Base-by-base conservation (phyloP, 2,329 filamentous ascomycete genomes). In the Clonostachys sp. region DNA sequence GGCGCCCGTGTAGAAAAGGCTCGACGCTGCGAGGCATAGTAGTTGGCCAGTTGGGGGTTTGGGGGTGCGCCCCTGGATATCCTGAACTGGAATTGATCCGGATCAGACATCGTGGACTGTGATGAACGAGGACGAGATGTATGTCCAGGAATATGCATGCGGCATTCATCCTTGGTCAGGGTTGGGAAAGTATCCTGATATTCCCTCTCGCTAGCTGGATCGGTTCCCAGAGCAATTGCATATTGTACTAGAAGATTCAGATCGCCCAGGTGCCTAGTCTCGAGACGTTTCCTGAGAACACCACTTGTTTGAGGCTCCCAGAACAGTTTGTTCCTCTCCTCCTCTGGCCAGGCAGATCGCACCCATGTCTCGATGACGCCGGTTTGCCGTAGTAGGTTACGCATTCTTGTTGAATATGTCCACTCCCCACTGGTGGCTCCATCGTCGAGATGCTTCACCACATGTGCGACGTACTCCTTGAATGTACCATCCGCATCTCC, bases 391-490 rank as follows among this genome's bases (percentile, higher is more conserved):
- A 75, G 56, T 16, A 75, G 55, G 51, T 75, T 75, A 35, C 71
- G 66, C 55, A 76, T 67, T 43, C 72, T 58, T 3, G 64, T 64
- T 17, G 68, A 67, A 51, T 74, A 74, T 5, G 65, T 64, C 73
- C 73, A 76, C 18, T 66, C 61, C 42, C 65, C 67, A 45, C 62
- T 62, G 41, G 60, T 64, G 40, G 62, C 54, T 2, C 65, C 64
- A 24, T 73, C 69, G 39, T 75, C 69, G 43, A 73, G 73, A 54
- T 76, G 73, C 50, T 72, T 71, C 35, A 72, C 66, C 20, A 76
- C 64, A 48, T 76, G 73, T 41, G 63, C 58, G 34, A 74, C 70
- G 51, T 73, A 76, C 41, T 73, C 66, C 54, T 72, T 70, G 45
- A 72, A 70, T 2, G 62, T 64, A 3, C 63, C 56, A 9, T 60